Evolutionary conservation across 1,284 basidiomycete genomes (phyloP).

Genomic region (Heliocybe sulcata): DNA sequence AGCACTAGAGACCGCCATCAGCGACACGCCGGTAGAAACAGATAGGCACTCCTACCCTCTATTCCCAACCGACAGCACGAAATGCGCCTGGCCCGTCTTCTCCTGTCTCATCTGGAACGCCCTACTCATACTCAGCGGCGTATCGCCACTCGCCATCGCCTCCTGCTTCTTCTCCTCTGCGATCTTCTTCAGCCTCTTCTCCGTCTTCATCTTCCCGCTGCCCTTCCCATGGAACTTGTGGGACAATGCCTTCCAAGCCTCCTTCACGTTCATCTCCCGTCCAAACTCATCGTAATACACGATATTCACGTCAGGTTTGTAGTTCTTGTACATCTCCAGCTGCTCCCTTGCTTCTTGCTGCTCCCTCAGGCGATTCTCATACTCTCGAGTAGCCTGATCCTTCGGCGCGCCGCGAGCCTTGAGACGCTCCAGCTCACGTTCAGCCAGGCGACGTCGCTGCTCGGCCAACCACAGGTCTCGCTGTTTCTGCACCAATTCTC

Average conservation of each 20-base stretch:
- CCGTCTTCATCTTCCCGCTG: slow-evolving; percentile 89
- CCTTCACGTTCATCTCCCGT: slow-evolving; percentile 84
- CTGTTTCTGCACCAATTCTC: slow-evolving; percentile 79
- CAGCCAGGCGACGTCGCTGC: slow-evolving; percentile 67
- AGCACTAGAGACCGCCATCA: slow-evolving; percentile 38
- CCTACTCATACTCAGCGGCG: slow-evolving; percentile 85
- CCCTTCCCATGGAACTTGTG: slow-evolving; percentile 97
- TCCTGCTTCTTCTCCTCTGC: slow-evolving; percentile 88
- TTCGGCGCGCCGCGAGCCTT: slow-evolving; percentile 76
- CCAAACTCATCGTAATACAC: slow-evolving; percentile 97
- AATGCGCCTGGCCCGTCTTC: slow-evolving; percentile 90
- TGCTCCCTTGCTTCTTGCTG: slow-evolving; percentile 84
- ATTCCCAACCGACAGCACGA: slow-evolving; percentile 90
- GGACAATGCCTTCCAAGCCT: slow-evolving; percentile 93
- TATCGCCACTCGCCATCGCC: slow-evolving; percentile 90
- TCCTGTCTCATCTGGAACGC: slow-evolving; percentile 89
- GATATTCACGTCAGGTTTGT: slow-evolving; percentile 96
- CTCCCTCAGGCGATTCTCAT: slow-evolving; percentile 88
- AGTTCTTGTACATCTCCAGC: slow-evolving; percentile 83
- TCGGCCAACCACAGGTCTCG: slow-evolving; percentile 90
- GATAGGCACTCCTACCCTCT: slow-evolving; percentile 60
- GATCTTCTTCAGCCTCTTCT: slow-evolving; percentile 90
- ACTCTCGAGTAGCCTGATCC: slow-evolving; percentile 92
- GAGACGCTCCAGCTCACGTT: slow-evolving; percentile 76
- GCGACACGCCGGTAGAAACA: background rate